A percentile compares a stretch with the other conserved stretches of the same genome.
Evolutionary conservation across 2,329 filamentous ascomycete species (phyloP).

Genomic region (Xylogone sp.): DNA sequence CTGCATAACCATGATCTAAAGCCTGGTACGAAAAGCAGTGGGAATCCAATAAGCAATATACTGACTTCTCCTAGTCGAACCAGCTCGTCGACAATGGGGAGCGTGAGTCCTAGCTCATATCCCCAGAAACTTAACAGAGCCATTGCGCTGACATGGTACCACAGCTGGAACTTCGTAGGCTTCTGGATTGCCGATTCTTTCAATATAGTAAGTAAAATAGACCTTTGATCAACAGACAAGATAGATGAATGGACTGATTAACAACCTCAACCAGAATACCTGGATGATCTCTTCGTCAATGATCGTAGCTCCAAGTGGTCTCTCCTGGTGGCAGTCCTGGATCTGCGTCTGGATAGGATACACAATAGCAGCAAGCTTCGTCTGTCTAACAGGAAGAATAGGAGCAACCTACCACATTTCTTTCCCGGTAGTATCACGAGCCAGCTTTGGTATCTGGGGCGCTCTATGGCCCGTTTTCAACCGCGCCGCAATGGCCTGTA

Average conservation of each 20-base stretch:
- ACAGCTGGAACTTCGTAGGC: conserved; percentile 76
- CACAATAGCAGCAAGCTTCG: conserved; percentile 69
- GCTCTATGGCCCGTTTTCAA: conserved; percentile 87
- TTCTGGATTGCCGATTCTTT: conserved; percentile 86
- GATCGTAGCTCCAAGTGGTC: conserved; percentile 58
- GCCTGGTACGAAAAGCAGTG: conserved; percentile 36
- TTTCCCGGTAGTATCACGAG: conserved; percentile 75
- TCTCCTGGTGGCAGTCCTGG: conserved; percentile 92
- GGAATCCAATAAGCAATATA: conserved; percentile 16
- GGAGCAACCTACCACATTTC: conserved; percentile 86
- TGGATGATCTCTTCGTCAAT: conserved; percentile 91
- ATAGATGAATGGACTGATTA: neutral
- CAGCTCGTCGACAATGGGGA: conserved; percentile 76
- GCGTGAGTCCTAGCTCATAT: conserved; percentile 30
- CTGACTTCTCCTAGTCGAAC: conserved; percentile 55
- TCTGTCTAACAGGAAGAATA: conserved; percentile 75
- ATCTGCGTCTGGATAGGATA: conserved; percentile 88
- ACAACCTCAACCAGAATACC: conserved; percentile 55
- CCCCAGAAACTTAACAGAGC: too few species aligned
- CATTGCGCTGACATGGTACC: too few species aligned
- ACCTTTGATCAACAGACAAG: conserved; percentile 4
- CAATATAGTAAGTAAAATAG: conserved; percentile 57
- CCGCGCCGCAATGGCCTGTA: conserved; percentile 73
- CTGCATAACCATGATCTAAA: conserved; percentile 82
- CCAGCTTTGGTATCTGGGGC: conserved; percentile 87